Evolutionary conservation across 164 flowering plant species (phyloP), one percentile per base, ranked within the genome.

Genomic region (Paratinospora sagittata): DNA sequence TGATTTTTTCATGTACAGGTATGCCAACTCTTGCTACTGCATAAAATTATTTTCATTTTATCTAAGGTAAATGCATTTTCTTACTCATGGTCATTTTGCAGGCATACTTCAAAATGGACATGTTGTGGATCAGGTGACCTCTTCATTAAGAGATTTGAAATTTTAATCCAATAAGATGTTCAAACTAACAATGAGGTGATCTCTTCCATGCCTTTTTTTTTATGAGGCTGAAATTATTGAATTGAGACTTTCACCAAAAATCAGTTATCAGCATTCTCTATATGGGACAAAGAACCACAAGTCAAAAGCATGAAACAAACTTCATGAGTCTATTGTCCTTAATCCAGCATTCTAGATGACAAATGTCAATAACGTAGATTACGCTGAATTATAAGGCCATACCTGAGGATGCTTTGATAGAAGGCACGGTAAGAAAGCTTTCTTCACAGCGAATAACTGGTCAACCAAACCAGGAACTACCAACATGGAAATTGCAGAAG

Each of bases 401-500:
- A 90, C 98, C 89, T 85, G 84, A 67, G 89, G 90, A 70, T 85
- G 89, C 66, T 86, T 78, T 55, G 72, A 63, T 60, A 83, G 76
- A 68, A 90, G 83, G 73, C 75, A 77, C 3, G 93, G 89, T 76
- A 87, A 69, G 26, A 83, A 57, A 10, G 69, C 65, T 36, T 82
- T 84, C 82, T 79, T 88, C 81, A 92, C 76, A 65, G 83, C 47
- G 65, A 70, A 78, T 41, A 95, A 73, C 79, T 95, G 97, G 69
- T 87, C 89, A 77, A 78, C 75, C 70, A 95, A 71, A 27, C 86
- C 92, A 39, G 98, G 98, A 74, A 92, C 78, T 27, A 95, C 67
- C 78, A 95, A 77, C 72, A 80, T 84, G 21, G 98, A 86, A 72
- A 92, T 68, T 27, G 96, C 91, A 79, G 70, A 39, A 23, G 66